These are phyloP conservation scores for Syzygium oleosum DNA, from an alignment of 345 rosid genomes.

Conservation along the genomic window DNA sequence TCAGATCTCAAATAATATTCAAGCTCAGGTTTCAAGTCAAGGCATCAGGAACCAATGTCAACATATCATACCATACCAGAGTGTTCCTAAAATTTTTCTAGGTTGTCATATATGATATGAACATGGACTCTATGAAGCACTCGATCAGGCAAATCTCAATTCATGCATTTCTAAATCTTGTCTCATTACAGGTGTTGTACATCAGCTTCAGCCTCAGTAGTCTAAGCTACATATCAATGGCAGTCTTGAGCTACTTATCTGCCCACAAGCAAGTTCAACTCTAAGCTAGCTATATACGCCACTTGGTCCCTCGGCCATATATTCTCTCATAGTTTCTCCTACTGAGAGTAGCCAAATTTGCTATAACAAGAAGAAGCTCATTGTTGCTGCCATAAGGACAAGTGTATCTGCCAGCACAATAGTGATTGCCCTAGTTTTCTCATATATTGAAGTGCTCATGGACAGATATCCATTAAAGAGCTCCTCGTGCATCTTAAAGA, in stretches of 20 bases:
- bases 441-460: neutral
- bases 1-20: too few relatives aligned
- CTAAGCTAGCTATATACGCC: neutral
- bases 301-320: neutral
- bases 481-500: neutral
- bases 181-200: too few relatives aligned
- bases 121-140: too few relatives aligned
- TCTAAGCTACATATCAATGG: neutral
- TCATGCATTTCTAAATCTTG: too few relatives aligned
- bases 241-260: neutral
- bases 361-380: neutral
- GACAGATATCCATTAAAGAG: neutral
- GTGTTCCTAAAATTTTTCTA: too few relatives aligned
- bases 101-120: too few relatives aligned
- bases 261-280: neutral
- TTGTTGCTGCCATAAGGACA: neutral
- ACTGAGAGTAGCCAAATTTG: neutral
- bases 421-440: neutral
- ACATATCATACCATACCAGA: too few relatives aligned
- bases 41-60: too few relatives aligned
- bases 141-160: too few relatives aligned
- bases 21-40: too few relatives aligned
- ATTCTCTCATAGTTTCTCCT: neutral
- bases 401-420: neutral
- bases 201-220: neutral